Evolutionary conservation across 2,329 filamentous ascomycete species (phyloP).

Genomic region (Ascochyta viciae-villosae): DNA sequence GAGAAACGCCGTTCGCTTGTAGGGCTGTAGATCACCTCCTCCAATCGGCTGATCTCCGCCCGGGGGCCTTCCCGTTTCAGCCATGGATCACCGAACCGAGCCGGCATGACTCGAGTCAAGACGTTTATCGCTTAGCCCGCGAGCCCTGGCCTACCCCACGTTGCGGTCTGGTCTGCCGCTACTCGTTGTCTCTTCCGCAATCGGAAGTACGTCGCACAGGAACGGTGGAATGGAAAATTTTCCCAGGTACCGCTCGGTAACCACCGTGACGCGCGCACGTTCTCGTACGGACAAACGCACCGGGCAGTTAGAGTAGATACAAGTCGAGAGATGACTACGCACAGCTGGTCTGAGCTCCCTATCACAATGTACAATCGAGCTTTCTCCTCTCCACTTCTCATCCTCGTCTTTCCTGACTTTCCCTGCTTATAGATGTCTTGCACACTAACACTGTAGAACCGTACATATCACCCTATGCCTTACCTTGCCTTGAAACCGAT

Average conservation of each 20-base stretch:
- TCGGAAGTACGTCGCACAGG: neutral
- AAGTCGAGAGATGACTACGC: neutral
- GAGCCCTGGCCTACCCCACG: neutral
- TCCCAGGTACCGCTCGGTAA: neutral
- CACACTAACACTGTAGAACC: too few species aligned
- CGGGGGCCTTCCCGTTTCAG: neutral
- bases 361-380: neutral
- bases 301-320: too few species aligned
- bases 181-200: neutral
- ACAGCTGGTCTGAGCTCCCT: neutral
- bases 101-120: constrained; percentile 5
- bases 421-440: too few species aligned
- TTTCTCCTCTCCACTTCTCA: neutral
- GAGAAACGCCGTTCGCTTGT: neutral
- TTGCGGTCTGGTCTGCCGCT: neutral
- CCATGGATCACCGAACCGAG: neutral
- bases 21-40: neutral
- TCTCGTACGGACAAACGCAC: too few species aligned
- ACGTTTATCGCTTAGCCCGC: too few species aligned
- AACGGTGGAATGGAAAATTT: neutral
- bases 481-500: too few species aligned
- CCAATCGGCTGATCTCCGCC: constrained; percentile 10
- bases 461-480: too few species aligned
- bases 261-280: too few species aligned
- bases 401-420: too few species aligned